Evolutionary conservation across 208 protist genomes (phyloP).

Genomic region (Leishmania tarentolae): DNA sequence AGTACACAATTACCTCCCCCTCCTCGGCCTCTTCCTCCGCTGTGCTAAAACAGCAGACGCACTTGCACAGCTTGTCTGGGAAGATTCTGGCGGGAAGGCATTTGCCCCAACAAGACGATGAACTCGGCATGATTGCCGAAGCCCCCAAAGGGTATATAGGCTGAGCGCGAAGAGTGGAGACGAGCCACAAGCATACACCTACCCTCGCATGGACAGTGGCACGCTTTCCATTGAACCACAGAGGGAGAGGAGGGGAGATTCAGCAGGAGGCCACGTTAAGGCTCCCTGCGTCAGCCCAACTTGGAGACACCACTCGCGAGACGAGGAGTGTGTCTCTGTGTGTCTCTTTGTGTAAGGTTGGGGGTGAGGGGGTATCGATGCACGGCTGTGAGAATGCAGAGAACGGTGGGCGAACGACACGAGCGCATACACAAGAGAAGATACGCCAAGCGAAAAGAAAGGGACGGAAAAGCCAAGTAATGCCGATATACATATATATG

Average conservation of each 20-base stretch:
- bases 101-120: slow-evolving; percentile 26
- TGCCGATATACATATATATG: too few relatives aligned
- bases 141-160: background rate
- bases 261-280: background rate
- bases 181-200: background rate
- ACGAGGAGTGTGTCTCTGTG: slow-evolving; percentile 17
- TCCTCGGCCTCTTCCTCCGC: slow-evolving; percentile 40
- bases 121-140: slow-evolving; percentile 20
- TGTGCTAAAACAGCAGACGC: slow-evolving; percentile 40
- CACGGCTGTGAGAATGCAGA: too few relatives aligned
- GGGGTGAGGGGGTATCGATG: background rate
- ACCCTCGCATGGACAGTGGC: background rate
- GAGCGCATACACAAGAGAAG: background rate
- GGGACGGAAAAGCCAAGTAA: background rate
- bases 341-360: background rate
- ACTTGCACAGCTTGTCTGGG: slow-evolving; percentile 40
- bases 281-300: background rate
- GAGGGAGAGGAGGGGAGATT: background rate
- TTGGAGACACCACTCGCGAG: slow-evolving; percentile 1
- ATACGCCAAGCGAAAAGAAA: background rate
- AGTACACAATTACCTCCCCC: slow-evolving; percentile 76
- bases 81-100: slow-evolving; percentile 35
- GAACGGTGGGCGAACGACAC: background rate
- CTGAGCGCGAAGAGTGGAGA: too few relatives aligned
- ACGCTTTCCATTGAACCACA: background rate